phyloP scores from a whole-genome alignment of 169 alveolate species.

The Eimeria sp. region DNA sequence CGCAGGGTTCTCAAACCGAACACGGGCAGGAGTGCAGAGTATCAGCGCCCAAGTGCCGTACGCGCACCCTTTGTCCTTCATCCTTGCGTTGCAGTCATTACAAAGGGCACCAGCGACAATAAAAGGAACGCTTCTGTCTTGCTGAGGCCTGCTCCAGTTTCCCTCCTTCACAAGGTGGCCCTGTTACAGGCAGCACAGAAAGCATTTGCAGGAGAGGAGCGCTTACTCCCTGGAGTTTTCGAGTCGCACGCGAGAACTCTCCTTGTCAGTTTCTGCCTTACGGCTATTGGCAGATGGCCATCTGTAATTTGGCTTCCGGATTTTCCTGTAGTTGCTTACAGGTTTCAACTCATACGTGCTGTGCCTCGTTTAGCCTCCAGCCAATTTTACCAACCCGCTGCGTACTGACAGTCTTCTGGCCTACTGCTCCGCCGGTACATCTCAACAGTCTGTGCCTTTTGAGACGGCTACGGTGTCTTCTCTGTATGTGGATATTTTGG shows the following conservation, averaged over 20 bases:
- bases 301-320: background rate
- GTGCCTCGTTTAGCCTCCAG: background rate
- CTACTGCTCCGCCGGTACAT: background rate
- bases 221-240: conserved; percentile 22
- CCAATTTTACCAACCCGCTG: background rate
- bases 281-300: background rate
- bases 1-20: background rate
- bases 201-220: conserved; percentile 61
- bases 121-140: background rate
- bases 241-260: conserved; percentile 53
- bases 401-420: background rate
- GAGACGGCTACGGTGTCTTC: background rate
- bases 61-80: background rate
- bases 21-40: background rate
- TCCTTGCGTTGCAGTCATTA: conserved; percentile 26
- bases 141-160: background rate
- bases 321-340: background rate
- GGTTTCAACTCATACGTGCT: background rate
- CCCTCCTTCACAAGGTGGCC: background rate
- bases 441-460: background rate
- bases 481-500: background rate
- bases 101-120: background rate
- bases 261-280: conserved; percentile 4
- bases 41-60: background rate
- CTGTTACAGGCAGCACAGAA: conserved; percentile 29